Evolutionary conservation across 169 alveolate species (phyloP).

Genomic region (Plasmodium billcollinsi): DNA sequence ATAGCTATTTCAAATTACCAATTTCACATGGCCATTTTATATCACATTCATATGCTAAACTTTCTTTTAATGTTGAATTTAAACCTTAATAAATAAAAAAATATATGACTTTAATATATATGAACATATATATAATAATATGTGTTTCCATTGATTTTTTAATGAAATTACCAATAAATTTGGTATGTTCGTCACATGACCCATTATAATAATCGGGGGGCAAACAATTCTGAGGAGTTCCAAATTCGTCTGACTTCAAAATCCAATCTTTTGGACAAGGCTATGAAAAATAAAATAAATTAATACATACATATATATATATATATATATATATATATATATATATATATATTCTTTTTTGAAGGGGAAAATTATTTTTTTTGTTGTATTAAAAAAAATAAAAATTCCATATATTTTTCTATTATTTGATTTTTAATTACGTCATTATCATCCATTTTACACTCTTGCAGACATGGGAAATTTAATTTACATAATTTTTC

Average conservation of each 20-base stretch:
- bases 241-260: slow-evolving; percentile 49
- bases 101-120: not conserved
- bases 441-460: slow-evolving; percentile 49
- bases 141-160: not conserved
- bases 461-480: slow-evolving; percentile 45
- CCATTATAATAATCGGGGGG: slow-evolving; percentile 70
- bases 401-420: not conserved
- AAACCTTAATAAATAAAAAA: slow-evolving; percentile 24
- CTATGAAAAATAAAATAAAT: slow-evolving; percentile 11
- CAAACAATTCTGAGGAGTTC: slow-evolving; percentile 31
- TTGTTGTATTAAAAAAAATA: not conserved
- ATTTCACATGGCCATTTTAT: slow-evolving; percentile 50
- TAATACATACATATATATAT: not conserved
- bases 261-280: slow-evolving; percentile 65
- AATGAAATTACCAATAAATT: slow-evolving; percentile 22
- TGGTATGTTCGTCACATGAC: slow-evolving; percentile 45
- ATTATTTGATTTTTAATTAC: slow-evolving; percentile 30
- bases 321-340: not conserved
- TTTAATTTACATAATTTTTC: slow-evolving; percentile 51
- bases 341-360: not conserved
- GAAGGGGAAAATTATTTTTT: not conserved
- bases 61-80: slow-evolving; percentile 20
- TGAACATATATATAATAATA: not conserved
- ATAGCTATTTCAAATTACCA: slow-evolving; percentile 15
- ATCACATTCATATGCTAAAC: slow-evolving; percentile 51